A percentile compares a stretch with the other conserved stretches of the same genome.
Evolutionary conservation across 805 yeast species (phyloP).

Genomic region (Barnettozyma populi): DNA sequence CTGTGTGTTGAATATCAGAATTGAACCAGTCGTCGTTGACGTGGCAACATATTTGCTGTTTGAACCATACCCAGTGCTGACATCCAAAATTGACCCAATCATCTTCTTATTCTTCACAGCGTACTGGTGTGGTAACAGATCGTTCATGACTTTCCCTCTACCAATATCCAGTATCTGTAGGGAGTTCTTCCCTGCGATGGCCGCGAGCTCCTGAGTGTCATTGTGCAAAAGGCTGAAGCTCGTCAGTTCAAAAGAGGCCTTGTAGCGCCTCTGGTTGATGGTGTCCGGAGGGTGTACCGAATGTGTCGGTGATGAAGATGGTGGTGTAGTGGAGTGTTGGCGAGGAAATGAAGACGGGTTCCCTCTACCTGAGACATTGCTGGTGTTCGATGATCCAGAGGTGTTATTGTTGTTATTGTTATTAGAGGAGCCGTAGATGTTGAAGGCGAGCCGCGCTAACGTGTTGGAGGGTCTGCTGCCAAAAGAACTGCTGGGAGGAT

Average conservation of each 20-base stretch:
- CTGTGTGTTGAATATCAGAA: constrained; percentile 28
- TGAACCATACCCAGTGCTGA: constrained; percentile 37
- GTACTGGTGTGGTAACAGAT: constrained; percentile 26
- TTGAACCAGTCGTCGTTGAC: constrained; percentile 43
- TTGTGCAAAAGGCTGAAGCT: constrained; percentile 19
- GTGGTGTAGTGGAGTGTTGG: constrained; percentile 2
- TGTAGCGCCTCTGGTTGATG: constrained; percentile 23
- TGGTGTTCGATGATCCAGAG: constrained; percentile 11
- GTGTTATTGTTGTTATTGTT: constrained; percentile 8
- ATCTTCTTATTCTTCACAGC: constrained; percentile 29
- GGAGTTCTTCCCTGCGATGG: constrained; percentile 38
- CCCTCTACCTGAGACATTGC: constrained; percentile 10
- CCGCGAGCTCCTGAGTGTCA: constrained; percentile 24
- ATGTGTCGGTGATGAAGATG: background rate
- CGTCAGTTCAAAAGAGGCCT: constrained; percentile 28
- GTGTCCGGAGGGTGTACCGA: background rate
- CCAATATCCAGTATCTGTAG: constrained; percentile 34
- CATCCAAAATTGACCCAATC: constrained; percentile 38
- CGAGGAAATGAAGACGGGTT: constrained; percentile 6
- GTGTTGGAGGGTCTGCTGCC: constrained; percentile 23
- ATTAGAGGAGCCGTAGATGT: constrained; percentile 43
- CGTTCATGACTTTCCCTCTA: constrained; percentile 30
- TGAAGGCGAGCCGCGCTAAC: constrained; percentile 53
- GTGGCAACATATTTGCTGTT: constrained; percentile 37
- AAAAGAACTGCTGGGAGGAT: constrained; percentile 3